phyloP scores from a whole-genome alignment of 495 filamentous ascomycete species.

The Astrothelium macrocarpum region DNA sequence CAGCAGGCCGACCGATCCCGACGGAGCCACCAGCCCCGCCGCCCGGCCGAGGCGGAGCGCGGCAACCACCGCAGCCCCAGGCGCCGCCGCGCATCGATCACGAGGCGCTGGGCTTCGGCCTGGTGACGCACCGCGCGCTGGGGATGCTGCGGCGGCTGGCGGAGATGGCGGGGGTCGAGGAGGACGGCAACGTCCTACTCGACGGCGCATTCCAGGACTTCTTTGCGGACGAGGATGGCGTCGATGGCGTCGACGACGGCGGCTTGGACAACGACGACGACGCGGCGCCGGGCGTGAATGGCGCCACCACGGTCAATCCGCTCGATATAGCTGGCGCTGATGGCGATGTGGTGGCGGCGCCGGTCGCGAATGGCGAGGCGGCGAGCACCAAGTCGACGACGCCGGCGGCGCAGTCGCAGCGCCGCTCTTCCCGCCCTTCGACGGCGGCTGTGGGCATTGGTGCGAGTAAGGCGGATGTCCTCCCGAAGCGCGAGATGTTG shows the following conservation, averaged over 20 bases:
- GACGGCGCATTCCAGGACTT: conserved; percentile 7
- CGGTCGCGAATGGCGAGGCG: too few relatives aligned
- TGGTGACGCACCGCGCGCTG: conserved; percentile 39
- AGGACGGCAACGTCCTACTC: conserved; percentile 2
- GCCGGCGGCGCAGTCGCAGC: too few relatives aligned
- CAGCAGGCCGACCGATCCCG: conserved; percentile 15
- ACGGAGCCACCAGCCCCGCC: conserved; percentile 19
- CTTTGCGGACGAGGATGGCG: conserved; percentile 9
- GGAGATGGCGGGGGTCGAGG: conserved; percentile 33
- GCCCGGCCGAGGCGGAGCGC: neutral
- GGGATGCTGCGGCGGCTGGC: conserved; percentile 48
- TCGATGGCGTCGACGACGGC: neutral
- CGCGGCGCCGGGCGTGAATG: too few relatives aligned
- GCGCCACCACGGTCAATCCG: too few relatives aligned
- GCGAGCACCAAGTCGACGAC: too few relatives aligned
- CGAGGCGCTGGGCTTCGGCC: conserved; percentile 24
- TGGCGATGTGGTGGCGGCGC: too few relatives aligned
- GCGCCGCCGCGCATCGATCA: conserved; percentile 11
- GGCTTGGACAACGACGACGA: too few relatives aligned
- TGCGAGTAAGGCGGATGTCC: conserved; percentile 18
- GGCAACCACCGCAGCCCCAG: neutral
- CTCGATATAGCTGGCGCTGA: too few relatives aligned
- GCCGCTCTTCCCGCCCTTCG: neutral
- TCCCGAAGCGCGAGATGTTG: conserved; percentile 30
- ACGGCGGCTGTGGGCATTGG: neutral